Evolutionary conservation across 495 filamentous ascomycete species (phyloP).

Genomic region (Aspergillus campestris): DNA sequence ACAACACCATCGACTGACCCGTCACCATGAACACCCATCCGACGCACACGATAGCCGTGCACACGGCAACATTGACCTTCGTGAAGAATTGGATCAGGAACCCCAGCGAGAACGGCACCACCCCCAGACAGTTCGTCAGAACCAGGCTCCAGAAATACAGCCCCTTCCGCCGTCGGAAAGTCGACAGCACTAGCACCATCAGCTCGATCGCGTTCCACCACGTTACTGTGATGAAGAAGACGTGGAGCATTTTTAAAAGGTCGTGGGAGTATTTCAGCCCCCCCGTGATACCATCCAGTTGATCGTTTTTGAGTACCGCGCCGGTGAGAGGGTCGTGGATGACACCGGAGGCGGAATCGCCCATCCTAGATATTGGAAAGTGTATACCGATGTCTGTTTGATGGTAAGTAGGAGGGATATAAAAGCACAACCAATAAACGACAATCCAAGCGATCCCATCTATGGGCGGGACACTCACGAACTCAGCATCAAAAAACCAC

Average conservation of each 20-base stretch:
- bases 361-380: too few relatives aligned
- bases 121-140: slow-evolving; percentile 32
- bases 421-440: too few relatives aligned
- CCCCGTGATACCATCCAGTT: slow-evolving; percentile 31
- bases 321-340: neutral
- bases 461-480: too few relatives aligned
- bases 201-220: slow-evolving; percentile 46
- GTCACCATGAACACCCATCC: slow-evolving; percentile 50
- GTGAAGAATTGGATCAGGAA: slow-evolving; percentile 46
- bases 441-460: too few relatives aligned
- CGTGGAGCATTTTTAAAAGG: slow-evolving; percentile 25
- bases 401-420: too few relatives aligned
- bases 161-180: slow-evolving; percentile 43
- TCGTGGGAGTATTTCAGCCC: slow-evolving; percentile 18
- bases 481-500: too few relatives aligned
- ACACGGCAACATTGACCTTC: slow-evolving; percentile 19
- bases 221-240: slow-evolving; percentile 39
- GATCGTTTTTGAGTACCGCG: slow-evolving; percentile 12
- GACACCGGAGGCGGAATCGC: neutral
- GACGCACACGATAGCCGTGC: slow-evolving; percentile 38
- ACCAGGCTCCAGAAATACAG: slow-evolving; percentile 49
- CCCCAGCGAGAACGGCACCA: slow-evolving; percentile 43
- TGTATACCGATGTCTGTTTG: too few relatives aligned
- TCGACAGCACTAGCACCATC: slow-evolving; percentile 39
- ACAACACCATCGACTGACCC: slow-evolving; percentile 43